Conservation (phyloP, 441 rosid genomes). For the Erysimum cheiri region DNA sequence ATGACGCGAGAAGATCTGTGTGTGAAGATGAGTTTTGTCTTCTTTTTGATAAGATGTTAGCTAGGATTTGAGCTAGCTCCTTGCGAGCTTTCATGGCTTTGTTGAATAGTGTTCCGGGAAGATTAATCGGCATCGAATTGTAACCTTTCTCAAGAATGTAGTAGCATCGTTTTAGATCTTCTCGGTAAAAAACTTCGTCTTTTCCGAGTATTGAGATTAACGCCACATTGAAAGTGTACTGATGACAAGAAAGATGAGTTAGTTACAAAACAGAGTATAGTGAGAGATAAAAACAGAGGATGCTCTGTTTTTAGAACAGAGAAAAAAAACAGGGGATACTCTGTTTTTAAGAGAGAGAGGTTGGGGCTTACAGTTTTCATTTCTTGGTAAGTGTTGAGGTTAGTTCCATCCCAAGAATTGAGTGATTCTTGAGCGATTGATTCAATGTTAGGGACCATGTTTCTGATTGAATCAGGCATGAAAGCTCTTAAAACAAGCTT, state of each 20-base stretch:
- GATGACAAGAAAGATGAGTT: constrained; percentile 1
- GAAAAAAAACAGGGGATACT: not conserved
- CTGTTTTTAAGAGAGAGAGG: constrained; percentile 18
- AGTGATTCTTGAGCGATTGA: constrained; percentile 55
- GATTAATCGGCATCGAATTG: constrained; percentile 50
- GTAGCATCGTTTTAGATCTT: constrained; percentile 50
- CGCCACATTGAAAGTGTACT: constrained; percentile 53
- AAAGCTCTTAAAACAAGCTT: constrained; percentile 65
- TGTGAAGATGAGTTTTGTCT: constrained; percentile 37
- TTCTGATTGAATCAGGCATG: constrained; percentile 58
- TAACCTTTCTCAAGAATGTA: constrained; percentile 51
- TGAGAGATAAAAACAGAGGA: constrained; percentile 21
- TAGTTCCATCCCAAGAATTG: constrained; percentile 48
- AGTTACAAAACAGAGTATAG: not conserved
- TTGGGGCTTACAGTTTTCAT: constrained; percentile 50
- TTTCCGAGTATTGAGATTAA: constrained; percentile 48
- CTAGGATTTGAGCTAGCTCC: constrained; percentile 43
- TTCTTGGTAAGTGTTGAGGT: constrained; percentile 51
- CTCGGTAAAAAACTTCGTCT: constrained; percentile 40
- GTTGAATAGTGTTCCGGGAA: constrained; percentile 48
- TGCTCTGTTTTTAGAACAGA: constrained; percentile 9
- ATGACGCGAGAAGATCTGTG: constrained; percentile 45
- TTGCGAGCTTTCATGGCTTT: constrained; percentile 54
- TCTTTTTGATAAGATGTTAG: constrained; percentile 45
- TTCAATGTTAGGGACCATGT: constrained; percentile 63